These are phyloP conservation scores for Pseudogymnoascus sp. DNA, from an alignment of 2,329 filamentous ascomycete species.

Conservation along the genomic window DNA sequence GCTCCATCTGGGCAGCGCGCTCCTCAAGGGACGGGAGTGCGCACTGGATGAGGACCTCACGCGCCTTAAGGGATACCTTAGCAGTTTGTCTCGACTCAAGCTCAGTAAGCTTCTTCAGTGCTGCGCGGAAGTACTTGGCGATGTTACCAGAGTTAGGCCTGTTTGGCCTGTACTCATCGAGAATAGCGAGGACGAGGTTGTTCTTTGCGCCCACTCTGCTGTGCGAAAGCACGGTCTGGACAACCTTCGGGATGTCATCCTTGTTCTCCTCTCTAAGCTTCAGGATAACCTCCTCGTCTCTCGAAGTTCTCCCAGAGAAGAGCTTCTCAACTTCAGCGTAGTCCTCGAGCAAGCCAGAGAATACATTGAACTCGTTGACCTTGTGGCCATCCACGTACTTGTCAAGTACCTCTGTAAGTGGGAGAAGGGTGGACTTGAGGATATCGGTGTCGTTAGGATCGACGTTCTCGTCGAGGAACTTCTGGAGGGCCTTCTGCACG, in stretches of 20 bases:
- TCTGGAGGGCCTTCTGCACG: conserved; percentile 71
- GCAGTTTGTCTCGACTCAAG: conserved; percentile 75
- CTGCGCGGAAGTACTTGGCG: conserved; percentile 74
- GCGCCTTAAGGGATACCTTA: conserved; percentile 94
- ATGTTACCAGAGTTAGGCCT: conserved; percentile 84
- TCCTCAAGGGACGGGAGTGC: conserved; percentile 94
- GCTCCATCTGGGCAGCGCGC: conserved; percentile 93
- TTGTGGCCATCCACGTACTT: conserved; percentile 84
- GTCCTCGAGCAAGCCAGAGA: conserved; percentile 68
- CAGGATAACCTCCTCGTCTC: conserved; percentile 90
- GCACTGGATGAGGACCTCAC: conserved; percentile 95
- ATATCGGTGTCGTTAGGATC: conserved; percentile 63
- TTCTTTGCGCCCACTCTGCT: conserved; percentile 90
- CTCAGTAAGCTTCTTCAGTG: conserved; percentile 80
- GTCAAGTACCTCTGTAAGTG: conserved; percentile 69
- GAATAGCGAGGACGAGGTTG: conserved; percentile 80
- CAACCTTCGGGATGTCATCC: conserved; percentile 77
- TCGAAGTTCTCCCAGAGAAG: conserved; percentile 75
- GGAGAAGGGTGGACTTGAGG: conserved; percentile 64
- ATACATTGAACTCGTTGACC: conserved; percentile 77
- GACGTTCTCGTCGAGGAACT: conserved; percentile 84
- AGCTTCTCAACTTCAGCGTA: conserved; percentile 80
- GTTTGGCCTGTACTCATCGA: conserved; percentile 92
- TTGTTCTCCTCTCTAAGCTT: conserved; percentile 94
- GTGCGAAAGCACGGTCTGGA: conserved; percentile 87